Evolutionary conservation across 179 eudicot genomes (phyloP).

Genomic region (Beta corolliflora): DNA sequence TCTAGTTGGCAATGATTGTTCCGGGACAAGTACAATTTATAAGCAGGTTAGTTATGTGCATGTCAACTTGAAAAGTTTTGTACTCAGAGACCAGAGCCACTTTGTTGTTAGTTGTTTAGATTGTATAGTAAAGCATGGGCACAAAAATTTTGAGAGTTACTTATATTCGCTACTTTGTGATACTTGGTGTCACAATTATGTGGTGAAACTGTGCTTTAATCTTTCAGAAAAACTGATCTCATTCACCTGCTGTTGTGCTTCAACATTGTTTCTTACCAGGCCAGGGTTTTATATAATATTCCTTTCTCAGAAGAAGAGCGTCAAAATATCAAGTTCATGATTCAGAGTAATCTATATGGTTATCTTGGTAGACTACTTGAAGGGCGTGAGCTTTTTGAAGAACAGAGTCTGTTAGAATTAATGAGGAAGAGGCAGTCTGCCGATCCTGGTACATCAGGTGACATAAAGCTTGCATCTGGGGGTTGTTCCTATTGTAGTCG

Average conservation of each 20-base stretch:
- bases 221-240: neutral
- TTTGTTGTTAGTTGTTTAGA: slow-evolving; percentile 9
- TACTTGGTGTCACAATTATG: neutral
- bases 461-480: slow-evolving; percentile 17
- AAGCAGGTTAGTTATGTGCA: slow-evolving; percentile 64
- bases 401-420: slow-evolving; percentile 42
- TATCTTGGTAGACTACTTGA: slow-evolving; percentile 71
- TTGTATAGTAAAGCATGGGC: neutral
- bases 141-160: neutral
- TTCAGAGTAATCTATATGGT: slow-evolving; percentile 69
- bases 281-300: slow-evolving; percentile 56
- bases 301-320: slow-evolving; percentile 68
- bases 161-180: neutral
- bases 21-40: slow-evolving; percentile 79
- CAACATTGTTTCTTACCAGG: slow-evolving; percentile 42
- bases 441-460: slow-evolving; percentile 45
- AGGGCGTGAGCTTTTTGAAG: slow-evolving; percentile 74
- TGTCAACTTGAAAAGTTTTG: neutral
- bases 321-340: slow-evolving; percentile 62
- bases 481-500: neutral
- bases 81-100: neutral
- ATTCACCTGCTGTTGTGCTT: neutral
- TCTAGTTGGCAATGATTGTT: slow-evolving; percentile 60
- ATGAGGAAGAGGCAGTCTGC: slow-evolving; percentile 33
- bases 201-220: neutral